Evolutionary conservation across 345 rosid species (phyloP).

Genomic region (Psidium friedrichsthalianum): DNA sequence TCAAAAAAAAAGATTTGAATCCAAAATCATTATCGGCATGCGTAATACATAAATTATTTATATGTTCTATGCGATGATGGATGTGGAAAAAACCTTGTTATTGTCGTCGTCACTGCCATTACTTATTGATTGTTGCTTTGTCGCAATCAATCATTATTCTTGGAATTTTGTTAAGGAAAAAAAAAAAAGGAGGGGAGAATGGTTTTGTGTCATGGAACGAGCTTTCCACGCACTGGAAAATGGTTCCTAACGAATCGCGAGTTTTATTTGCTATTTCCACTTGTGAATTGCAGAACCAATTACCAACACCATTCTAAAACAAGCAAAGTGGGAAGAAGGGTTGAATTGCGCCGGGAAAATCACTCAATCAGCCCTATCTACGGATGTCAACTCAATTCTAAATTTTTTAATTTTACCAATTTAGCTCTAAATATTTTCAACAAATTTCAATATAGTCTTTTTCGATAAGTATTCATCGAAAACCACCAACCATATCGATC

Average conservation of each 20-base stretch:
- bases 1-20: not conserved
- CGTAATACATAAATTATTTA: not conserved
- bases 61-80: not conserved
- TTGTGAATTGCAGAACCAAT: not conserved
- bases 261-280: not conserved
- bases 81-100: not conserved
- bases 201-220: not conserved
- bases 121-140: not conserved
- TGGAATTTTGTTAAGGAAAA: not conserved
- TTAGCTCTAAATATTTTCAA: not conserved
- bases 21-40: not conserved
- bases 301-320: not conserved
- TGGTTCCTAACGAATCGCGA: not conserved
- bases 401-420: not conserved
- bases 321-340: not conserved
- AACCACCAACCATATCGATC: not conserved
- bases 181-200: no score
- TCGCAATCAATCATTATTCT: not conserved
- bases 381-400: not conserved
- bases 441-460: not conserved
- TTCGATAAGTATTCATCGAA: rapidly evolving
- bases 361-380: not conserved
- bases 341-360: not conserved
- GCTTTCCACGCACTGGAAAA: not conserved
- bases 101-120: not conserved